Evolutionary conservation across 805 yeast genomes (phyloP).

Genomic region (Saccharomycopsis babjevae): DNA sequence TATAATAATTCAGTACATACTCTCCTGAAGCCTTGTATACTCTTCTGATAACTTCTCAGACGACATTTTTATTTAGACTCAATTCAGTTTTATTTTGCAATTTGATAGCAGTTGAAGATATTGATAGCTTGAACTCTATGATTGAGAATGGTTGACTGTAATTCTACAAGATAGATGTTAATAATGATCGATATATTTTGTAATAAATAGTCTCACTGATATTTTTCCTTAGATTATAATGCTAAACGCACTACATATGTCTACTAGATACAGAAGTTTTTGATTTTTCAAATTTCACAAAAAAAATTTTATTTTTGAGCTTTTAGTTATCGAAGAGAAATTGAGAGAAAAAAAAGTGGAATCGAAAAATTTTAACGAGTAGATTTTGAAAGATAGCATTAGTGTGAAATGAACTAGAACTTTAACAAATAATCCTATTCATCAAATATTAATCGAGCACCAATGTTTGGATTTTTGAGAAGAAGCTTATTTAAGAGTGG

Average conservation of each 20-base stretch:
- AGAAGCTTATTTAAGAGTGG: neutral
- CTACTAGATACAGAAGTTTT: neutral
- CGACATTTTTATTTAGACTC: neutral
- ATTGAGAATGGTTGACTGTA: too few relatives aligned
- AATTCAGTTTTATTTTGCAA: neutral
- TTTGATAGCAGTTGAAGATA: neutral
- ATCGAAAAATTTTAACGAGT: neutral
- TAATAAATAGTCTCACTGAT: too few relatives aligned
- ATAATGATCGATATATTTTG: too few relatives aligned
- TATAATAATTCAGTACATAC: slow-evolving; percentile 1
- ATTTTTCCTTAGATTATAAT: too few relatives aligned
- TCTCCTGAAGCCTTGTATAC: slow-evolving; percentile 10
- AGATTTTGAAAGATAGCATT: too few relatives aligned
- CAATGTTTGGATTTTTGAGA: slow-evolving; percentile 1
- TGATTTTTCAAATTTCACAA: neutral
- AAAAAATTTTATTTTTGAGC: neutral
- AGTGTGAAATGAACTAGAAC: too few relatives aligned
- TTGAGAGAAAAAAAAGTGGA: neutral
- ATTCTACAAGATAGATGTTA: too few relatives aligned
- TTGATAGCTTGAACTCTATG: too few relatives aligned
- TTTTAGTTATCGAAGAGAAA: neutral
- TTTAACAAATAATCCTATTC: too few relatives aligned
- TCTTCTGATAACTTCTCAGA: slow-evolving; percentile 14
- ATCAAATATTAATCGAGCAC: neutral
- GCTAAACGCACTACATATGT: too few relatives aligned